phyloP scores from a whole-genome alignment of 2,329 filamentous ascomycete genomes.

The Colletotrichum liriopes region DNA sequence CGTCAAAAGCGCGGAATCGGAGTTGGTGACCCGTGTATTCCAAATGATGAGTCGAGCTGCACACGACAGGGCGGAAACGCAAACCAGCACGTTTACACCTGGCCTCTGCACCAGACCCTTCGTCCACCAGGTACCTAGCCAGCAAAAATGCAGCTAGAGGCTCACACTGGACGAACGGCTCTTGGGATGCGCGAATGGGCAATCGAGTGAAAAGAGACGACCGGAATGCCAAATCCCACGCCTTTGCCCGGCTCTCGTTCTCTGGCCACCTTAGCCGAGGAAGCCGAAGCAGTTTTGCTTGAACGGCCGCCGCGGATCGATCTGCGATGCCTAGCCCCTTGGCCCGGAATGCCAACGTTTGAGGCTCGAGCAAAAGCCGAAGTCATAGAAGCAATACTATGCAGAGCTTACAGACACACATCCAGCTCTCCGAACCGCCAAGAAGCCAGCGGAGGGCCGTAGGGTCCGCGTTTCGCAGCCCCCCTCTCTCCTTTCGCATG shows the following conservation, averaged over 20 bases:
- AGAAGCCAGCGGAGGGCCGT: background rate
- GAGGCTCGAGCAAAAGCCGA: constrained; percentile 37
- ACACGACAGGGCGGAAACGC: background rate
- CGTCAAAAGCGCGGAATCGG: background rate
- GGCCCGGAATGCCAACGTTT: constrained; percentile 37
- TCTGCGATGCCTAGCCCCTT: constrained; percentile 35
- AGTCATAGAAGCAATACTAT: background rate
- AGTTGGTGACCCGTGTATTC: background rate
- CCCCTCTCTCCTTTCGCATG: background rate
- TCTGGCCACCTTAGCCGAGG: constrained; percentile 8
- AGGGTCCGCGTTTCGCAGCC: background rate
- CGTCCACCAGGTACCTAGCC: background rate
- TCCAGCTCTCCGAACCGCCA: background rate
- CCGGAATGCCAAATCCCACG: background rate
- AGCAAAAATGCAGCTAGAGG: background rate
- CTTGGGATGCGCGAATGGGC: background rate
- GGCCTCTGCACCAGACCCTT: background rate
- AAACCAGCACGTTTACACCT: background rate
- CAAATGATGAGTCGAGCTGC: background rate
- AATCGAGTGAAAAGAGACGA: background rate
- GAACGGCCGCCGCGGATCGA: constrained; percentile 8
- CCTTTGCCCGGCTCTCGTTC: background rate
- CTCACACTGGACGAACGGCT: background rate
- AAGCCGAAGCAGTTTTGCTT: constrained; percentile 6
- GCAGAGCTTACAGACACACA: background rate